Evolutionary conservation across 495 filamentous ascomycete genomes (phyloP), one percentile per base, ranked within the genome.

Genomic region (Gamarada debralockiae): DNA sequence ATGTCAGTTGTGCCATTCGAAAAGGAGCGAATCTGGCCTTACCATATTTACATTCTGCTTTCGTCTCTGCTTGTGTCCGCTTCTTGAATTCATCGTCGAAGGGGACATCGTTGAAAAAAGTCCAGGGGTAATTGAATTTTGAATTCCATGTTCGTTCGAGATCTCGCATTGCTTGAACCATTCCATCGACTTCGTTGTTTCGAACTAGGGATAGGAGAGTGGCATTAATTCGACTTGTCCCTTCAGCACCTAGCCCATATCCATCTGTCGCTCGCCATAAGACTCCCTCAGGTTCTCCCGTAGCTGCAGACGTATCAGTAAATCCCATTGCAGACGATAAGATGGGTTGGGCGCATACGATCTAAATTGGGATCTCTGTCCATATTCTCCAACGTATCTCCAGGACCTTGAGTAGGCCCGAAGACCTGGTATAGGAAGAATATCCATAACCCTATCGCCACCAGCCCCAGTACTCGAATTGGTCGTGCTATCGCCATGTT

Each of bases 71-170:
- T 59, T 77, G 71, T 7, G 90, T 97, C 66, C 71, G 75, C 60
- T 72, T 71, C 73, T 95, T 97, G 75, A 99, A 99, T 63, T 97
- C 92, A 31, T 89, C 85, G 13, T 86, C 80, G 66, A 98, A 98
- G 13, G 85, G 87, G 24, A 84, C 84, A 64, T 98, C 93, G 71
- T 99, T 99, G 75, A 99, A 92, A 70, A 99, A 97, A 41, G 90
- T 97, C 86, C 93, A 99, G 14, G 95, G 95, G 68, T 97, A 99
- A 71, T 99, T 97, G 78, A 97, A 99, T 65, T 97, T 99, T 73
- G 81, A 77, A 66, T 99, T 99, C 89, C 90, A 99, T 7, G 92
- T 97, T 55, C 89, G 71, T 70, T 99, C 95, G 46, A 97, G 75
- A 65, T 97, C 92, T 37, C 70, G 70, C 86, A 99, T 99, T 5